Evolutionary conservation across 2,329 filamentous ascomycete genomes (phyloP).

Genomic region (Neofusicoccum parvum): DNA sequence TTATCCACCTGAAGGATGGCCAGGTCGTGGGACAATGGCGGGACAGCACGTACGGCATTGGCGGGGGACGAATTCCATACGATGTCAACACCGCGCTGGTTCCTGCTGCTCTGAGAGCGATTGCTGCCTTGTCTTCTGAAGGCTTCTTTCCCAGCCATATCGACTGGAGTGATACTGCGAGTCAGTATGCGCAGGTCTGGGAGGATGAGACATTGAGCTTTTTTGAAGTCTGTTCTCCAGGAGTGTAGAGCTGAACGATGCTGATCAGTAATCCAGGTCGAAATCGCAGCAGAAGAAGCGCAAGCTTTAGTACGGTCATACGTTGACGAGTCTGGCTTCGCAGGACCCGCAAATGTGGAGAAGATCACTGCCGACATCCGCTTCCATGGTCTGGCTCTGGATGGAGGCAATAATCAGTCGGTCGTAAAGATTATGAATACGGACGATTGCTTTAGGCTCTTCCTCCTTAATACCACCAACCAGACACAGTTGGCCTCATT

Average conservation of each 20-base stretch:
- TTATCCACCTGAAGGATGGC: slow-evolving; percentile 59
- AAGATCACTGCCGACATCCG: slow-evolving; percentile 49
- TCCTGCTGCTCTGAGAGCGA: slow-evolving; percentile 62
- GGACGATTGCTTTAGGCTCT: slow-evolving; percentile 65
- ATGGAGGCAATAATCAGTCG: slow-evolving; percentile 53
- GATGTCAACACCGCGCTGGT: slow-evolving; percentile 66
- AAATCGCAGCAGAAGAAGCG: slow-evolving; percentile 44
- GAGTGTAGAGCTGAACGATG: slow-evolving; percentile 23
- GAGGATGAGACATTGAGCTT: slow-evolving; percentile 62
- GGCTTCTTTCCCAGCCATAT: slow-evolving; percentile 55
- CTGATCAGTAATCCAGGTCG: neutral
- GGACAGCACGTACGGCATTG: slow-evolving; percentile 62
- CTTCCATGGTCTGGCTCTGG: slow-evolving; percentile 61
- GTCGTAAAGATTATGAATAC: slow-evolving; percentile 64
- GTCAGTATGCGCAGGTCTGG: slow-evolving; percentile 60
- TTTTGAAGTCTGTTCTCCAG: slow-evolving; percentile 59
- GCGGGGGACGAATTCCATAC: slow-evolving; percentile 64
- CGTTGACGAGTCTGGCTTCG: slow-evolving; percentile 45
- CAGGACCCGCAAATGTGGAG: slow-evolving; percentile 48
- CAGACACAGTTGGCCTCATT: slow-evolving; percentile 59
- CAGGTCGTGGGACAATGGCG: slow-evolving; percentile 65
- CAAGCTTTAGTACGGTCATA: slow-evolving; percentile 53
- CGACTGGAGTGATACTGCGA: slow-evolving; percentile 51
- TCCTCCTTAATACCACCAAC: slow-evolving; percentile 63
- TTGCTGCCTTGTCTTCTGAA: slow-evolving; percentile 53